Evolutionary conservation across 768 basidiomycete genomes (phyloP).

Genomic region (Lactarius quietus): DNA sequence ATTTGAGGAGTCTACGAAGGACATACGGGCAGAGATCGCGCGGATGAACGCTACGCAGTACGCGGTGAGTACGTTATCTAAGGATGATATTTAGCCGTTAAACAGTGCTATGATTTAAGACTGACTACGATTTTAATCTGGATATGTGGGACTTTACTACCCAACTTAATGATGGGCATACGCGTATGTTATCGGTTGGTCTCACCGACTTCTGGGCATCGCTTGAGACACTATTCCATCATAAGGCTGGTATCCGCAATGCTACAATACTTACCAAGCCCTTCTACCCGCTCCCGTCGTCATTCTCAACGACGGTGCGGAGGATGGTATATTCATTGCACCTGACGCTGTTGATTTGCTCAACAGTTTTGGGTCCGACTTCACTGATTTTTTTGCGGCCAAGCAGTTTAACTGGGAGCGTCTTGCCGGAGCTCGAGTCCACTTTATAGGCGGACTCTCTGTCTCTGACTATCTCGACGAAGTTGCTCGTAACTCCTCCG

Average conservation of each 20-base stretch:
- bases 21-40: constrained; percentile 50
- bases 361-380: constrained; percentile 42
- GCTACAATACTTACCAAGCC: constrained; percentile 45
- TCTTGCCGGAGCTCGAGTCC: constrained; percentile 56
- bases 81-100: neutral
- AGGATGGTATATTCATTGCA: constrained; percentile 42
- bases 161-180: constrained; percentile 63
- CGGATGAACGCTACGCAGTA: constrained; percentile 48
- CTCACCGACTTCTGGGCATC: neutral
- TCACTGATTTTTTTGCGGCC: constrained; percentile 40
- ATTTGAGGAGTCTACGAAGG: constrained; percentile 46
- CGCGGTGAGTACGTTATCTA: constrained; percentile 32
- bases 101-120: constrained; percentile 30
- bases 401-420: constrained; percentile 56
- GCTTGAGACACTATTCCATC: neutral
- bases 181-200: constrained; percentile 39
- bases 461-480: constrained; percentile 53
- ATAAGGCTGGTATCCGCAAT: constrained; percentile 53
- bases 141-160: constrained; percentile 55
- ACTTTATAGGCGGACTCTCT: constrained; percentile 50
- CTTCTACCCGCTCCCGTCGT: constrained; percentile 51
- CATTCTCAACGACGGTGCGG: constrained; percentile 23
- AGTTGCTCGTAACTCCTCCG: constrained; percentile 53
- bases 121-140: constrained; percentile 62
- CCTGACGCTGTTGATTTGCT: constrained; percentile 54